Evolutionary conservation across 176 grass and related monocot species (phyloP), one percentile per base, ranked within the genome.

Genomic region (Musa beccarii): DNA sequence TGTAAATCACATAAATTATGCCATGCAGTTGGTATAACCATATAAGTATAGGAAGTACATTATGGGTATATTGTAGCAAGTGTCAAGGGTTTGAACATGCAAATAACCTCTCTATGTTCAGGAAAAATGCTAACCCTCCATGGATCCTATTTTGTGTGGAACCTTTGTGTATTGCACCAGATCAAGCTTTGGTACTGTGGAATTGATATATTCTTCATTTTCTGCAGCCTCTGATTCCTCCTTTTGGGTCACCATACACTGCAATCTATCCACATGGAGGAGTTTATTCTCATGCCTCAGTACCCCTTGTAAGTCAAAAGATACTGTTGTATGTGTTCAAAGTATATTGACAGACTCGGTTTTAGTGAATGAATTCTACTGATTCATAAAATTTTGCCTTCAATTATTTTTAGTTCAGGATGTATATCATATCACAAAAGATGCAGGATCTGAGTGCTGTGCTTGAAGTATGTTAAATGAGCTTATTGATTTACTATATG

Each of bases 241-340:
- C 89, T 53, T 92, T 92, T 73, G 87, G 87, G 71, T 80, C 91
- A 63, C 85, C 87, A 50, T 90, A 90, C 84, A 57, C 75, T 50
- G 75, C 88, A 21, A 89, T 96, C 52, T 96, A 92, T 72, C 87
- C 89, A 16, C 83, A 79, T 74, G 53, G 72, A 15, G 92, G 88
- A 13, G 74, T 73, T 83, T 92, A 89, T 75, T 76, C 79, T 12
- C 86, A 92, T 77, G 85, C 89, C 1, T 78, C 89, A 52, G 53
- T 88, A 76, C 83, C 89, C 51, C 78, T 92, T 71, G 92, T 96
- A 87, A 89, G 89, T 68, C 71, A 14, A 25, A 22, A 4, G 11
- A 52, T 20, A 17, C 68, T n/a, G 51, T 10, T 28, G 17, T n/a
- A 11, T 26, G 11, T 25, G 24, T 66, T 66, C 9, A 11, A 26